Evolutionary conservation across 108 stramenopile species (phyloP).

Genomic region (Nitzschia sp.): DNA sequence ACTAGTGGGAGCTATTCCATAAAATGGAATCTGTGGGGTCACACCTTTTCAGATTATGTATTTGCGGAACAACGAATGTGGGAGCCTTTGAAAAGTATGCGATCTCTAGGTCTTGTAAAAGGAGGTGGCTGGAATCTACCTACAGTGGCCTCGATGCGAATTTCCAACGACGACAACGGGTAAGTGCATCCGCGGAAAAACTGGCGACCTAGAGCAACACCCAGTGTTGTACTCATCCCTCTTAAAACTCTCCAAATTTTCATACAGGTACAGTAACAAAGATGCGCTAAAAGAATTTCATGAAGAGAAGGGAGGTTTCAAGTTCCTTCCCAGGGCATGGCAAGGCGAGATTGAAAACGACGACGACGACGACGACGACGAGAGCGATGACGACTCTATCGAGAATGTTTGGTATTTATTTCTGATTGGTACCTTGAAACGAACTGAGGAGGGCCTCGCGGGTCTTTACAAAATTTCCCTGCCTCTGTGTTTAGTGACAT

Average conservation of each 20-base stretch:
- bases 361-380: conserved; percentile 7
- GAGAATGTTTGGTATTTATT: conserved; percentile 33
- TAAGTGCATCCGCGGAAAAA: no score
- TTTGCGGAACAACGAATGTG: conserved; percentile 42
- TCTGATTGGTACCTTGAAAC: conserved; percentile 22
- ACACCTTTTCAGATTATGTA: conserved; percentile 55
- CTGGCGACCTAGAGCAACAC: no score
- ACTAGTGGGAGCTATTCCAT: conserved; percentile 54
- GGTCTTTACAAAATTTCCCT: conserved; percentile 16
- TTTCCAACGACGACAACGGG: conserved; percentile 51
- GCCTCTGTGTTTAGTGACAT: neutral
- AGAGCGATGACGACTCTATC: neutral
- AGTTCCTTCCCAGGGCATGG: conserved; percentile 37
- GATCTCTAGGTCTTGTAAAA: conserved; percentile 46
- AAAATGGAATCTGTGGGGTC: conserved; percentile 62
- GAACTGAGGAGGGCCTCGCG: conserved; percentile 18
- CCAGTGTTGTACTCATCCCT: no score
- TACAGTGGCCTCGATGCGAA: conserved; percentile 34
- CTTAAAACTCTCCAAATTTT: no score
- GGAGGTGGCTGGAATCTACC: conserved; percentile 51
- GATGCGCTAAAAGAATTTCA: conserved; percentile 26
- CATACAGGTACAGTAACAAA: neutral
- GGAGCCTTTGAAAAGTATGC: conserved; percentile 38
- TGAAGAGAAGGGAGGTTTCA: conserved; percentile 36
- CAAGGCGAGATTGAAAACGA: conserved; percentile 27